A percentile compares a stretch with the other conserved stretches of the same genome.
These are phyloP conservation scores for Kregervanrija pseudodelftensis DNA, from an alignment of 805 yeast genomes.

Conservation along the genomic window DNA sequence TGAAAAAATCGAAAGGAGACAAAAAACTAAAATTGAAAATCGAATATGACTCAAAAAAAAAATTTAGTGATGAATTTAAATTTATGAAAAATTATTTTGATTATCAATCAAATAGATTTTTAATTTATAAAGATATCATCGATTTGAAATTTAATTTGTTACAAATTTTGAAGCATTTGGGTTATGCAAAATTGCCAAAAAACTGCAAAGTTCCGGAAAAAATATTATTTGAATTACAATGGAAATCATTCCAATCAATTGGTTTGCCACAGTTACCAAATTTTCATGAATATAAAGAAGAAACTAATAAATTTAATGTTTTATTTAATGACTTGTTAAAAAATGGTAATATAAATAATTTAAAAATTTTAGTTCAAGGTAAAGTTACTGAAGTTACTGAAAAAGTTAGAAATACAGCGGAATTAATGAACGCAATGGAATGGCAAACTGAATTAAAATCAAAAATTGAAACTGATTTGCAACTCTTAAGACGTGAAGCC, in stretches of 20 bases:
- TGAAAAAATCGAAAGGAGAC: slow-evolving; percentile 22
- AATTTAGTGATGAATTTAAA: slow-evolving; percentile 8
- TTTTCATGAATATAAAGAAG: slow-evolving; percentile 30
- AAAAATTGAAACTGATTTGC: not conserved
- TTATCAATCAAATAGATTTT: slow-evolving; percentile 6
- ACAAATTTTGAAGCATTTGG: slow-evolving; percentile 20
- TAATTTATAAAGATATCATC: slow-evolving; percentile 12
- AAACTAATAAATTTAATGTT: slow-evolving; percentile 10
- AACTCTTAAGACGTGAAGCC: slow-evolving; percentile 5
- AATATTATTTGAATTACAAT: slow-evolving; percentile 46
- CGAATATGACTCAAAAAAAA: slow-evolving; percentile 17
- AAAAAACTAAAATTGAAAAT: slow-evolving; percentile 17
- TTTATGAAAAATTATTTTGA: slow-evolving; percentile 11
- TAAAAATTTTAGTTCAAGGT: slow-evolving; percentile 11
- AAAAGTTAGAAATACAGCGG: slow-evolving; percentile 7
- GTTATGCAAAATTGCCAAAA: slow-evolving; percentile 23
- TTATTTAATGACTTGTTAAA: slow-evolving; percentile 10
- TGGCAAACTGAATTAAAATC: slow-evolving; percentile 5
- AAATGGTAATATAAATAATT: slow-evolving; percentile 8
- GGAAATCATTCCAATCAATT: slow-evolving; percentile 74
- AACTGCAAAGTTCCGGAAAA: slow-evolving; percentile 24
- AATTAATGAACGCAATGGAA: slow-evolving; percentile 2
- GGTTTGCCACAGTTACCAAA: slow-evolving; percentile 68
- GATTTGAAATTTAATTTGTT: slow-evolving; percentile 18
- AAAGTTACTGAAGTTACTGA: slow-evolving; percentile 7